Base-by-base conservation (phyloP, 257 asterid species). In the Rubia yunnanensis region DNA sequence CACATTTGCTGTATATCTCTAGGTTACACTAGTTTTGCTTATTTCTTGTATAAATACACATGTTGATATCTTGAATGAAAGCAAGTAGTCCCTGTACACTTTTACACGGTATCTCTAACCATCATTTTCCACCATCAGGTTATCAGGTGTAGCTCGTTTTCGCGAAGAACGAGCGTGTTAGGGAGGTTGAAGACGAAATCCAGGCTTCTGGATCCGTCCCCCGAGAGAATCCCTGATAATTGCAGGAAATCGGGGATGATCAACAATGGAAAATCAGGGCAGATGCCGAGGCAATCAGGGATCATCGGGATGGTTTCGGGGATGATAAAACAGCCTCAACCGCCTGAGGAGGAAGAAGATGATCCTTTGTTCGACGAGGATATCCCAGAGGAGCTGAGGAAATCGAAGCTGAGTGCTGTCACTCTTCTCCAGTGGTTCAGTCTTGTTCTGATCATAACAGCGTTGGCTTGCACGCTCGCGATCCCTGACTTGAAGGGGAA, bases 351-450 rank as follows among this genome's bases (percentile, higher is more conserved):
- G 7, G 96, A 87, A 35, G 95, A 91, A 1, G 96, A 91, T 0
- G 92, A 86, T 41, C 92, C 95, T 0, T 67, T 84, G 20, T 86
- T 83, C 1, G 96, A 80, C 22, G 95, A 85, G 53, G 97, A 88
- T 67, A 49, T 86, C 5, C 97, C 97, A 0, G 91, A 88, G 10
- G 97, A 88, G 9, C 82, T 75, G 5, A 83, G 67, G 64, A 80
- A 74, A 27, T 44, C 63, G 3, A 80, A 80, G 26, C 62, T 83
- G 4, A 80, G 79, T 72, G 80, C 80, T 0, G 31, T 83, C n/a
- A 84, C 89, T 0, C 39, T 86, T 34, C 62, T 68, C 0, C 91
- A 91, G 70, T 84, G 95, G 92, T 57, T 88, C 5, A 83, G 92
- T 65, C 87, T 91, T 10, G 14, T 91, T 24, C 34, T 82, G 39